Evolutionary conservation across 345 rosid species (phyloP), one percentile per base, ranked within the genome.

Genomic region (Melastoma malabathricum): DNA sequence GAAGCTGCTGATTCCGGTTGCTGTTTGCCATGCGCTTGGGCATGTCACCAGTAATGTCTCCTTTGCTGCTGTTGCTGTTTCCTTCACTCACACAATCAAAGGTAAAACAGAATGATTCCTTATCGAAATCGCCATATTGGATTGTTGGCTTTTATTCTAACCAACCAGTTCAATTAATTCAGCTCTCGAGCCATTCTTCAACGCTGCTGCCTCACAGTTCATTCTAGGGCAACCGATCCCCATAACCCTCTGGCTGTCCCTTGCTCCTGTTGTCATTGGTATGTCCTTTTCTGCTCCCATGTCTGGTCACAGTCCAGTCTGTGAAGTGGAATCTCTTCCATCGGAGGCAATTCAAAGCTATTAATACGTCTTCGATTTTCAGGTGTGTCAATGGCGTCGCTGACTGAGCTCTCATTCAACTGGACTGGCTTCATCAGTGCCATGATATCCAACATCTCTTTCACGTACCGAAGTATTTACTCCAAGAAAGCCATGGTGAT

Each of bases 161-260:
- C 41, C 12, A 12, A 34, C 55, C 44, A 18, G 9, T 48, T 56
- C 44, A 29, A 15, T 60, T 58, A 59, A 18, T 68, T 46, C 85
- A 92, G 98, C 96, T 3, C 95, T 92, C 13, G 98, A 92, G 76
- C 98, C 98, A 14, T 92, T 87, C 82, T 92, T 92, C 77, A 92
- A 87, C 39, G 98, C 96, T 41, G 76, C 93, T 60, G 95, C 98
- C 69, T 87, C 98, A 29, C 96, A 92, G 10, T 92, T 86, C 61
- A 3, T 92, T 54, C 77, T 92, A 4, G 98, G 98, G 58, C 98
- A 92, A 57, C 47, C 72, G 8, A 86, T 92, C 23, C 96, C 98
- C 5, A 5, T 84, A 1, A 61, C 95, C 55, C 75, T 92, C 20
- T 92, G 98, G 98, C 73, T 92, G 48, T 84, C 98, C 53, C 67